Conservation (phyloP, 129 eudicot genomes). For the Kitagawia praeruptora region DNA sequence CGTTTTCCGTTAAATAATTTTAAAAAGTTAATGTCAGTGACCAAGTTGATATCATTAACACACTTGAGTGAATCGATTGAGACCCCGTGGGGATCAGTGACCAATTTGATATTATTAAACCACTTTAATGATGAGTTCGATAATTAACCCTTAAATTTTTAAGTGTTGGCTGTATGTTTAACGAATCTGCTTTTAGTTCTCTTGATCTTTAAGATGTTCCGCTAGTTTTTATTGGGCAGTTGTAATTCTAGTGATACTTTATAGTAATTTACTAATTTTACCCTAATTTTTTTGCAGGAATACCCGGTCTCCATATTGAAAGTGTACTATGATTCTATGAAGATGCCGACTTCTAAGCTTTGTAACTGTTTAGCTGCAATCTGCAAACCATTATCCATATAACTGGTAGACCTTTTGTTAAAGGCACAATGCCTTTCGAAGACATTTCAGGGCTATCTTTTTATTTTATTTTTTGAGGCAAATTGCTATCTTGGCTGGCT, state of each 20-base stretch:
- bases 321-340: not conserved
- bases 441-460: not conserved
- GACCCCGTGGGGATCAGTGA: too few relatives aligned
- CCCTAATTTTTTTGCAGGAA: conserved; percentile 7
- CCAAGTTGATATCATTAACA: too few relatives aligned
- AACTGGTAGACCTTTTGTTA: conserved; percentile 5
- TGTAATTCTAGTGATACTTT: not conserved
- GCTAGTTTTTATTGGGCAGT: not conserved
- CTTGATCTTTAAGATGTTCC: not conserved
- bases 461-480: not conserved
- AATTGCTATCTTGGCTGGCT: not conserved
- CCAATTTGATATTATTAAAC: too few relatives aligned
- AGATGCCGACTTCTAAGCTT: conserved; percentile 7
- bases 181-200: not conserved
- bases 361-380: not conserved
- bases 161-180: not conserved
- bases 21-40: too few relatives aligned
- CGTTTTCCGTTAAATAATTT: too few relatives aligned
- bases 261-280: not conserved
- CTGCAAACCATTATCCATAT: conserved; percentile 6
- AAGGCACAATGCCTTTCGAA: not conserved
- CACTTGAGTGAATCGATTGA: too few relatives aligned
- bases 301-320: not conserved
- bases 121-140: too few relatives aligned
- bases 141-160: too few relatives aligned